These are phyloP conservation scores for Cercophora sp. DNA, from an alignment of 495 filamentous ascomycete species.

Conservation along the genomic window DNA sequence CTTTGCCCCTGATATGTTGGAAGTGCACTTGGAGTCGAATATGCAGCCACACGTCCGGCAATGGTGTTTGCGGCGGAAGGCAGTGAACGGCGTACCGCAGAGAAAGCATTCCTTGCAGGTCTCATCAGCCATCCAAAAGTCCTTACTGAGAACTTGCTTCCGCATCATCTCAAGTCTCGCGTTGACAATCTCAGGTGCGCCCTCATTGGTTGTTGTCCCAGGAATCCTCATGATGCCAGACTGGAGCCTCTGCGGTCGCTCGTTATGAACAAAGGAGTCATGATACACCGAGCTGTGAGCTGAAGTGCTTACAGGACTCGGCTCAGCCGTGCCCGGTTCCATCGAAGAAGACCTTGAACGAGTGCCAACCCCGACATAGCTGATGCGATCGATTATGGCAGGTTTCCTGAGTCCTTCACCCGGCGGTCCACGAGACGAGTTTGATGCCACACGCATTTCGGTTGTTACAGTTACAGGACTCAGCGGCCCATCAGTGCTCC, in stretches of 20 bases:
- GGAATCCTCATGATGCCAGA: constrained; percentile 48
- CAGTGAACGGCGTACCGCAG: constrained; percentile 84
- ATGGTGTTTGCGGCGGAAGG: constrained; percentile 94
- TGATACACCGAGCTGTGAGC: constrained; percentile 53
- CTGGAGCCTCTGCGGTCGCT: constrained; percentile 37
- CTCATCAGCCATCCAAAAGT: constrained; percentile 99
- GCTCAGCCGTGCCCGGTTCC: constrained; percentile 49
- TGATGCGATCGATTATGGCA: constrained; percentile 51
- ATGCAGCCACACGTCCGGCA: constrained; percentile 94
- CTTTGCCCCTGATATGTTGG: constrained; percentile 73
- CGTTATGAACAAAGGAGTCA: constrained; percentile 45
- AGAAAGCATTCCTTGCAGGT: constrained; percentile 96
- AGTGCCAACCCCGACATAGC: constrained; percentile 45
- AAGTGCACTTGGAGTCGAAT: constrained; percentile 95
- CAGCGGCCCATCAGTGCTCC: constrained; percentile 35
- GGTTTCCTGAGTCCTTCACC: constrained; percentile 34
- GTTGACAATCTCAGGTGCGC: constrained; percentile 56
- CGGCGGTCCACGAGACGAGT: constrained; percentile 19
- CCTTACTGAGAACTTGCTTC: constrained; percentile 81
- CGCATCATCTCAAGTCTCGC: constrained; percentile 64
- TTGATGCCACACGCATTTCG: constrained; percentile 27
- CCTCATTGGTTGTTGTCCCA: constrained; percentile 51
- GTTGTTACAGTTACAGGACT: constrained; percentile 38
- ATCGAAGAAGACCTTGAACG: constrained; percentile 62
- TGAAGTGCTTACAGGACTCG: constrained; percentile 50